phyloP scores from a whole-genome alignment of 495 filamentous ascomycete genomes.

The Penicillium argentinense region DNA sequence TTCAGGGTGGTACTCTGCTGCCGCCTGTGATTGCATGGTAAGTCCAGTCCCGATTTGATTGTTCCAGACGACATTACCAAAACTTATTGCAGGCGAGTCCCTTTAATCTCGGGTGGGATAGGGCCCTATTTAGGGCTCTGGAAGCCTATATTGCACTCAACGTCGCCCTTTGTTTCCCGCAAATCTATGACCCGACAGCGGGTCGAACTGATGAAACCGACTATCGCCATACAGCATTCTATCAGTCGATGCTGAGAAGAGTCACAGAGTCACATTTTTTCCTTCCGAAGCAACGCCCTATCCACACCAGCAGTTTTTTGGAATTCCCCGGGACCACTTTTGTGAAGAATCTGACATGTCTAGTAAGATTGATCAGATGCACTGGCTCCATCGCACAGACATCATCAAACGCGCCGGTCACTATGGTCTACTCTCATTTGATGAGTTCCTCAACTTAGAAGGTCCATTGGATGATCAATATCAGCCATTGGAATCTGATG shows the following conservation, averaged over 20 bases:
- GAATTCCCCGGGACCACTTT: slow-evolving; percentile 6
- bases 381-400: slow-evolving; percentile 6
- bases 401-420: neutral
- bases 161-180: slow-evolving; percentile 5
- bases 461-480: slow-evolving; percentile 1
- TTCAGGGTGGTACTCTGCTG: slow-evolving; percentile 2
- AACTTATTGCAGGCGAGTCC: slow-evolving; percentile 3
- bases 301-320: slow-evolving; percentile 10
- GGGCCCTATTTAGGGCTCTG: neutral
- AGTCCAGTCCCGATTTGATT: neutral
- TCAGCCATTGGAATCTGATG: slow-evolving; percentile 3
- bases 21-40: slow-evolving; percentile 8
- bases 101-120: slow-evolving; percentile 3
- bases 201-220: slow-evolving; percentile 9
- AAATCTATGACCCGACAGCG: slow-evolving; percentile 5
- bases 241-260: slow-evolving; percentile 7
- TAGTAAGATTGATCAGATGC: neutral
- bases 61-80: neutral
- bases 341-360: neutral
- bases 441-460: slow-evolving; percentile 13
- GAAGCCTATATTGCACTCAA: slow-evolving; percentile 10
- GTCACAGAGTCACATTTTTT: neutral
- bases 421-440: slow-evolving; percentile 9
- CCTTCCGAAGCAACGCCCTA: slow-evolving; percentile 4
- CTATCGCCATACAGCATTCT: slow-evolving; percentile 11